Conservation (phyloP, 1,284 basidiomycete genomes). For the Heterobasidion parviporum region DNA sequence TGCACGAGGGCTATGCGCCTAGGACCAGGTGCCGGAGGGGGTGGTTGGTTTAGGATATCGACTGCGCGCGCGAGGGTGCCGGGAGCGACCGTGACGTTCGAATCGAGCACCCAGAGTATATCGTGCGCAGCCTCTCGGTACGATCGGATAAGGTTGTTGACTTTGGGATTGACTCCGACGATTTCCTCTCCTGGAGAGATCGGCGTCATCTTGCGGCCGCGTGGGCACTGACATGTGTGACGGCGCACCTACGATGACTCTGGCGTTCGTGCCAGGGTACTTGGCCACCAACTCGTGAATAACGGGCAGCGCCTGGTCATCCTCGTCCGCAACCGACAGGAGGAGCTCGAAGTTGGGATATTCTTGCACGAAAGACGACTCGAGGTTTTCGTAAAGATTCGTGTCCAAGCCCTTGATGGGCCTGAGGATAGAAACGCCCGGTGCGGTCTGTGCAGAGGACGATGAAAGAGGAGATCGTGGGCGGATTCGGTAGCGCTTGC, state of each 20-base stretch:
- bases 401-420: constrained; percentile 89
- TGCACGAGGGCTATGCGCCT: constrained; percentile 81
- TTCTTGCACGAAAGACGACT: constrained; percentile 83
- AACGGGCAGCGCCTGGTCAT: constrained; percentile 77
- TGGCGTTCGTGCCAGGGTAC: constrained; percentile 66
- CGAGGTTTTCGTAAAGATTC: constrained; percentile 89
- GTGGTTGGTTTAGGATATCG: constrained; percentile 49
- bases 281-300: constrained; percentile 70
- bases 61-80: constrained; percentile 86
- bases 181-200: constrained; percentile 50
- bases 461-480: constrained; percentile 57
- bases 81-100: constrained; percentile 76
- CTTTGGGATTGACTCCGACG: constrained; percentile 94
- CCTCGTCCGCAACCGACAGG: constrained; percentile 75
- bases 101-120: constrained; percentile 95
- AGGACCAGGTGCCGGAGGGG: constrained; percentile 19
- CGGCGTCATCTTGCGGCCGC: neutral
- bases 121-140: constrained; percentile 80
- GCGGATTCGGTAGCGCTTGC: constrained; percentile 60
- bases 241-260: constrained; percentile 68
- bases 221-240: neutral
- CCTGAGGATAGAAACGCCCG: constrained; percentile 86
- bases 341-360: constrained; percentile 87
- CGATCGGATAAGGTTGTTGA: constrained; percentile 90
- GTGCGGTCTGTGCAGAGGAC: constrained; percentile 43